Evolutionary conservation across 2,329 filamentous ascomycete genomes (phyloP), one percentile per base, ranked within the genome.

Genomic region (Aspergillus sp.): DNA sequence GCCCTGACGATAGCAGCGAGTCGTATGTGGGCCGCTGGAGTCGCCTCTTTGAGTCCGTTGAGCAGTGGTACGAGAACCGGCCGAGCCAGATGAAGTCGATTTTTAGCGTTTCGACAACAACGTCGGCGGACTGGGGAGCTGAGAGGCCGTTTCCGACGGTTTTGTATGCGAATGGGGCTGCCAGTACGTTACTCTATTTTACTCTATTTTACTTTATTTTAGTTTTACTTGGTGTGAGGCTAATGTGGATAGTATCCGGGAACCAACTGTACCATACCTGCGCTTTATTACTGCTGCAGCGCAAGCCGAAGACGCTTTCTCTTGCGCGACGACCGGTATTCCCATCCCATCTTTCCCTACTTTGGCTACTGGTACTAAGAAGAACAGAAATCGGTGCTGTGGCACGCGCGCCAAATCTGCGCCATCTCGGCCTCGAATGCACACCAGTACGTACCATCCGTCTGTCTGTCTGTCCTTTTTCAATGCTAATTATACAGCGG

Each of bases 361-460:
- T n/a, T n/a, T n/a, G n/a, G n/a, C n/a, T n/a, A n/a, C n/a, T n/a
- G n/a, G n/a, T n/a, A 20, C 20, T 20, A 20, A 20, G 20, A 20
- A 20, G 7, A 15, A 20, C 51, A 72, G 60, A 72, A 71, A 59
- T 79, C 77, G 0, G 70, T 78, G n/a, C 70, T 80, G 17, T 80
- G 77, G 78, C 78, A 80, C 57, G 78, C 78, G 0, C 70, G 77
- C 1, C 76, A 79, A 57, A 78, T 80, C 17, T 80, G 77, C 52
- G 77, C 73, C 2, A 80, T 80, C 17, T 77, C 76, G 0, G 71
- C 75, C 2, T 77, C 75, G 3, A 80, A 80, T 46, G 60, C 70
- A 9, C 75, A 79, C 54, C 77, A 80, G 68, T 69, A 56, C 56
- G 67, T 30, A 30, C 19, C 2, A 40, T 17, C 5, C 5, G 37